Evolutionary conservation across 2,329 filamentous ascomycete genomes (phyloP), one percentile per base, ranked within the genome.

Genomic region (Escovopsis sp.): DNA sequence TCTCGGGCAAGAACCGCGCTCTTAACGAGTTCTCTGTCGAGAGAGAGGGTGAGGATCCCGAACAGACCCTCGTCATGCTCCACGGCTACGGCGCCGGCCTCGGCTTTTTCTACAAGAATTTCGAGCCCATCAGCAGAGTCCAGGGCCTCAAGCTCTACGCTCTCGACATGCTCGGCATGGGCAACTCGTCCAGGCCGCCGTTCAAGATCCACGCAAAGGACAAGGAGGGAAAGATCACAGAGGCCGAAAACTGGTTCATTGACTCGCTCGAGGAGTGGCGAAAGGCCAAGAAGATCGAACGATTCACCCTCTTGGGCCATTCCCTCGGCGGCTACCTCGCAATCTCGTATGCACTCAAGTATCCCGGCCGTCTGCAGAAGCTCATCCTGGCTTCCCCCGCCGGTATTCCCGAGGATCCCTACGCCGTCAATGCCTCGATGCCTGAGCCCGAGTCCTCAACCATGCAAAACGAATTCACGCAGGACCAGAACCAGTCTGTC

Each of bases 91-190:
- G 91, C 38, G 91, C 91, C 2, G 91, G 91, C 1, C 72, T 98
- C 1, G 91, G 89, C 19, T 96, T 98, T 64, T 98, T 94, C 70
- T 98, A 95, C 70, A 89, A 91, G 65, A 98, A 98, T 59, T 94
- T 94, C 47, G 91, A 98, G 61, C 78, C 81, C 6, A 65, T 98
- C 32, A 88, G 82, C 38, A 78, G 88, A 15, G 66, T 78, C 1
- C 69, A 73, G 26, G 87, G 88, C 26, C 93, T 91, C 79, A 88
- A 85, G 55, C 65, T 98, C 15, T 96, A 91, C 58, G 86, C 89
- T 1, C 68, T 98, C n/a, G 89, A 98, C 55, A 77, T 96, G 72
- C 71, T 95, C 12, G 89, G 89, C 45, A 95, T 95, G 85, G 89
- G 89, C 45, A 81, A 93, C 55, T 93, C 85, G 44, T 81, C 77